phyloP scores from a whole-genome alignment of 768 basidiomycete species.

The Rhizopogon vinicolor region DNA sequence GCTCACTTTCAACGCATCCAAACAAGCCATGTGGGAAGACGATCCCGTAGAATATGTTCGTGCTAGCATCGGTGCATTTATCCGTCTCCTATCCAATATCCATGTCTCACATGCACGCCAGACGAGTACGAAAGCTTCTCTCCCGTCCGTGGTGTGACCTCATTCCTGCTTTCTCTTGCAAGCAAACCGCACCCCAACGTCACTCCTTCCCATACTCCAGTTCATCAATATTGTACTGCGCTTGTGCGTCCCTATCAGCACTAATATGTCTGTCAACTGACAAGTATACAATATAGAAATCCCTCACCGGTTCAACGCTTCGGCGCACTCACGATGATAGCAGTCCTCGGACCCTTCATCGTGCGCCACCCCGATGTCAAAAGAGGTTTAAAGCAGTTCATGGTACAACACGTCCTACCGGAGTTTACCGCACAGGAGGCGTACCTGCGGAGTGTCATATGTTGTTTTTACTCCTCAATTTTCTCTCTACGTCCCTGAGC shows the following conservation, averaged over 20 bases:
- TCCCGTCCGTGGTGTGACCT: conserved; percentile 73
- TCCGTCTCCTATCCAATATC: neutral
- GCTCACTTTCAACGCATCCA: conserved; percentile 68
- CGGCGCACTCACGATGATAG: conserved; percentile 81
- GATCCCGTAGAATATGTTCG: conserved; percentile 85
- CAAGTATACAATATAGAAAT: conserved; percentile 24
- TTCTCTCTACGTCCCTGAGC: neutral
- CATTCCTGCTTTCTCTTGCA: conserved; percentile 75
- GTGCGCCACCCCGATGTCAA: conserved; percentile 83
- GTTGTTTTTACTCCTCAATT: conserved; percentile 22
- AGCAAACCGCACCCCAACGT: conserved; percentile 76
- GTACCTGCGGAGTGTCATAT: conserved; percentile 73
- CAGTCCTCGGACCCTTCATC: conserved; percentile 71
- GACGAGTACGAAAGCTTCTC: conserved; percentile 82
- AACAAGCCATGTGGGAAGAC: conserved; percentile 67
- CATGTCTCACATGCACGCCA: conserved; percentile 21
- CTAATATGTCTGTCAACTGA: neutral
- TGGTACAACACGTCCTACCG: conserved; percentile 68
- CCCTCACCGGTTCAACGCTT: conserved; percentile 64
- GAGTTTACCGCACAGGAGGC: conserved; percentile 63
- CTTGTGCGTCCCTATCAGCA: conserved; percentile 38
- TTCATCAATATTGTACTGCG: conserved; percentile 74
- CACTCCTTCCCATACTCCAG: conserved; percentile 74
- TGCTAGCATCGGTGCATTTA: conserved; percentile 57
- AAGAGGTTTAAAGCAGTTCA: conserved; percentile 71